A percentile compares a stretch with the other conserved stretches of the same genome.
Conservation (phyloP, 2,329 filamentous ascomycete genomes). For the Colletotrichum incanum region DNA sequence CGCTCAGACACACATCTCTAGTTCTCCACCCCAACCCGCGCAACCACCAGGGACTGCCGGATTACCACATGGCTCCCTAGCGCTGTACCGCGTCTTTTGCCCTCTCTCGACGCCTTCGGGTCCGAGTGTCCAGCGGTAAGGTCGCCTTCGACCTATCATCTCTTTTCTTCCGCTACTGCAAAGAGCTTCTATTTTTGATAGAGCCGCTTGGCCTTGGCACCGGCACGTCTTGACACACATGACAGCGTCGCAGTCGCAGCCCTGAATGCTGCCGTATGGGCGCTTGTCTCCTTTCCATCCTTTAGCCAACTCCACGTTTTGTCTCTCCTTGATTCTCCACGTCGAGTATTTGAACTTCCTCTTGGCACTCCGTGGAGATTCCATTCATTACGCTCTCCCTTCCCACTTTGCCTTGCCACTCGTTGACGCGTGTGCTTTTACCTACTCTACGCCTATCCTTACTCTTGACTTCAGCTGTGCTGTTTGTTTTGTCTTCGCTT, state of each 20-base stretch:
- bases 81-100: not conserved
- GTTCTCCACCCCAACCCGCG: slow-evolving; percentile 18
- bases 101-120: not conserved
- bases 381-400: slow-evolving; percentile 34
- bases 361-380: slow-evolving; percentile 30
- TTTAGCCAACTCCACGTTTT: slow-evolving; percentile 13
- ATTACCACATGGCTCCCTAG: slow-evolving; percentile 12
- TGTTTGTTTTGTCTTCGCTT: slow-evolving; percentile 22
- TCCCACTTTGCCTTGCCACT: slow-evolving; percentile 31
- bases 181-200: slow-evolving; percentile 40
- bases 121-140: not conserved
- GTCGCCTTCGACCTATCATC: slow-evolving; percentile 24
- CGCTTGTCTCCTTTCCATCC: slow-evolving; percentile 10
- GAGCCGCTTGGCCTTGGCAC: slow-evolving; percentile 35
- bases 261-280: not conserved
- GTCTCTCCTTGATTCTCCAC: slow-evolving; percentile 10
- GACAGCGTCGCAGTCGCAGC: slow-evolving; percentile 33
- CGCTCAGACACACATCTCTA: slow-evolving; percentile 33
- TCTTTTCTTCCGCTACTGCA: slow-evolving; percentile 12
- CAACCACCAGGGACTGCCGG: not conserved
- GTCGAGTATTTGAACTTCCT: slow-evolving; percentile 26
- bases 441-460: slow-evolving; percentile 4
- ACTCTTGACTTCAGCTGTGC: slow-evolving; percentile 37
- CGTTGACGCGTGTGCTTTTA: slow-evolving; percentile 33
- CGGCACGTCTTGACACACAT: slow-evolving; percentile 38